These are phyloP conservation scores for Lyophyllum decastes DNA, from an alignment of 768 basidiomycete genomes.

Conservation along the genomic window DNA sequence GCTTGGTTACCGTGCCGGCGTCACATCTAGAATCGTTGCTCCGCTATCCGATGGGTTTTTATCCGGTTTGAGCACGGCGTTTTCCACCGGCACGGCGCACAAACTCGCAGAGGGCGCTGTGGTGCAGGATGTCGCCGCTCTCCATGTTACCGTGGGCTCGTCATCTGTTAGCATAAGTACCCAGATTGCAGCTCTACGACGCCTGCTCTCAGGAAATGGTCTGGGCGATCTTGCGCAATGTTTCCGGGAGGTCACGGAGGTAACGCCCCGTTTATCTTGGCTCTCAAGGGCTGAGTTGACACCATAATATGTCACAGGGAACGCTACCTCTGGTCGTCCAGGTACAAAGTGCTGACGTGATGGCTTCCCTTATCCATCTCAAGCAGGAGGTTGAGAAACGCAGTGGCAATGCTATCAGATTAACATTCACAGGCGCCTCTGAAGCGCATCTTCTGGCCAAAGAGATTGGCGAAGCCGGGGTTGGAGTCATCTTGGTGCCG, in stretches of 20 bases:
- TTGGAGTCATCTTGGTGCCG: constrained; percentile 52
- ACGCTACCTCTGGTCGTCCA: constrained; percentile 72
- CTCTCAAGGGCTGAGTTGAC: background rate
- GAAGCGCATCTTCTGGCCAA: constrained; percentile 73
- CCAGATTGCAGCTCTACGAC: constrained; percentile 73
- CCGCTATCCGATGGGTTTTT: constrained; percentile 60
- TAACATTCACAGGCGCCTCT: constrained; percentile 65
- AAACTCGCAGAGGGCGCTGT: constrained; percentile 66
- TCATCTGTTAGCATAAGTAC: constrained; percentile 67
- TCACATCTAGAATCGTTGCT: constrained; percentile 54
- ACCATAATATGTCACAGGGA: constrained; percentile 41
- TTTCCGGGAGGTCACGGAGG: constrained; percentile 48
- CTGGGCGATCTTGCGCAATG: constrained; percentile 40
- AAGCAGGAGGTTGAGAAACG: constrained; percentile 60
- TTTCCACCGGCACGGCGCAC: constrained; percentile 62
- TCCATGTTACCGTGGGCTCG: constrained; percentile 63
- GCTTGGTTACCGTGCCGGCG: constrained; percentile 69
- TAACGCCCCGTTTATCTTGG: constrained; percentile 17
- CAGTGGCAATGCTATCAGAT: constrained; percentile 40
- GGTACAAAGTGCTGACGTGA: constrained; percentile 77
- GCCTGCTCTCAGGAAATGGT: constrained; percentile 52
- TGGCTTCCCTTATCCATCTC: constrained; percentile 72
- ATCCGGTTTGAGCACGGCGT: constrained; percentile 62
- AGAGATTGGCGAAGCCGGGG: constrained; percentile 54
- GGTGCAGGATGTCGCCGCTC: constrained; percentile 58